Evolutionary conservation across 768 basidiomycete genomes (phyloP), one percentile per base, ranked within the genome.

Genomic region (Pleurotus pulmonarius): DNA sequence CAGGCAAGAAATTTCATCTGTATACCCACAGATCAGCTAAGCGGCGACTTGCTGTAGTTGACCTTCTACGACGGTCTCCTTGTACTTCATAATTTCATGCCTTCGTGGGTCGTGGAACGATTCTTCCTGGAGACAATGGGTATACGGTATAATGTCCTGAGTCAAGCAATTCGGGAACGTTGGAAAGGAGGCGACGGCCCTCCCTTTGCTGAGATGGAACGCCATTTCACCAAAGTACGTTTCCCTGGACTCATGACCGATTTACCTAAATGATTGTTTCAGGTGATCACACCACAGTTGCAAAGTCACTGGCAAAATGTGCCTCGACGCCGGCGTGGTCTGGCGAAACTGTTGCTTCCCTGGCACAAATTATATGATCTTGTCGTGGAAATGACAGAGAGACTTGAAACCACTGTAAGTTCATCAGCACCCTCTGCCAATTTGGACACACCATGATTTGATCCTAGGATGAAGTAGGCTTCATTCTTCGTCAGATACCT

Each of bases 271-370:
- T 8, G 29, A 11, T 37, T 29, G 56, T 34, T 26, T 11, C 63
- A 91, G 89, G 72, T 85, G 40, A 70, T 88, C 18, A 75, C 80
- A 1, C 78, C 78, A 8, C 80, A 86, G 56, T 71, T 86, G 53
- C 79, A 79, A 65, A 82, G 81, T 0, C 72, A 78, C 39, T 92
- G 87, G 83, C 77, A 73, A 51, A 92, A 91, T 62, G 85, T 84
- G 6, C 75, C 87, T 1, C 76, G 90, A 46, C 77, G 84, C 51
- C 76, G 90, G 43, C 74, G 90, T 47, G 76, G 81, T 63, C 75
- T 88, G 25, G 78, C 84, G 73, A 87, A 86, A 60, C 75, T 80
- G 0, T 65, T 88, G 34, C 61, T 83, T 2, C 81, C 85, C 34
- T 88, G 88, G 87, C 89, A 91, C 56, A 61, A 71, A 9, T 62